Base-by-base conservation (phyloP, 2,329 filamentous ascomycete species). In the Zymoseptoria crescenta region DNA sequence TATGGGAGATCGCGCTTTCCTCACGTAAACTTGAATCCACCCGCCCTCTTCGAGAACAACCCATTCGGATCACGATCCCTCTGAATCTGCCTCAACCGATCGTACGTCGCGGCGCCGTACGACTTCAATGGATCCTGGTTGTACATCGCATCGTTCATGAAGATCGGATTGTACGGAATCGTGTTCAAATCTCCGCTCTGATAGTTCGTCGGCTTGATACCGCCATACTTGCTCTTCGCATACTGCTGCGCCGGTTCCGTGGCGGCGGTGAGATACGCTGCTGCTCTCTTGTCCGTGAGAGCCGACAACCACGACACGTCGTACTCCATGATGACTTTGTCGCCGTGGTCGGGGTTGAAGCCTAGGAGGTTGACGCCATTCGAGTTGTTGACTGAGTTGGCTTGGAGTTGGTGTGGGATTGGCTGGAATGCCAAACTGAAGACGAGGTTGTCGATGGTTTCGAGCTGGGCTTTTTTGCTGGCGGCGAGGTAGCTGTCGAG, bases 91-190 rank as follows among this genome's bases (percentile, higher is more conserved):
- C 56, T 58, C 45, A 68, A 52, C 29, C 54, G 55, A 16, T 62
- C 48, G 56, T 67, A 68, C 41, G 59, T 62, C 8, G 50, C 58
- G 16, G 56, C 54, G 4, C 60, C 60, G 55, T 65, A 65, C 52
- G 59, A 63, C 55, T 56, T 55, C 53, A 67, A 56, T 16, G 63
- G 62, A 54, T 65, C 56, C 58, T 68, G 66, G 27, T 65, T 62
- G 52, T 59, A 67, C 65, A 67, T 67, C 8, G 61, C 64, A 64
- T 68, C 66, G 58, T 68, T 68, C 63, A 66, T 65, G 45, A 65
- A 68, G 41, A 67, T 24, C 30, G 66, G 66, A 27, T 63, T 60
- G 45, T 59, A 64, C 16, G 59, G 60, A 27, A 54, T 62, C 28
- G 57, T 56, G 3, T 29, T 29, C 30, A 64, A 13, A 49, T 64